A percentile compares a stretch with the other conserved stretches of the same genome.
These are phyloP conservation scores for Podospora pseudoanserina DNA, from an alignment of 495 filamentous ascomycete genomes.

Conservation along the genomic window DNA sequence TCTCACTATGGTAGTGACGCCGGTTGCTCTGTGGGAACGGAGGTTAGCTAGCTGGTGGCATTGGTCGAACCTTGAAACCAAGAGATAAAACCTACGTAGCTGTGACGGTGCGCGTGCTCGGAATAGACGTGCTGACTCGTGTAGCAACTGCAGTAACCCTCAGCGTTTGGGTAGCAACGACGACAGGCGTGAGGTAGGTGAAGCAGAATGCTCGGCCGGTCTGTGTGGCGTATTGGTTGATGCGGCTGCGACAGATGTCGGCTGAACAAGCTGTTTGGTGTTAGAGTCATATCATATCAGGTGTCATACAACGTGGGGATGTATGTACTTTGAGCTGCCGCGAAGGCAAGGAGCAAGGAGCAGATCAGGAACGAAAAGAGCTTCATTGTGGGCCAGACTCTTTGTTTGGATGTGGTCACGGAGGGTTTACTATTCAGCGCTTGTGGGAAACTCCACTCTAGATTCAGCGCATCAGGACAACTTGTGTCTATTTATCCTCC, in stretches of 20 bases:
- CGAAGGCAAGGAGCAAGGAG: not conserved
- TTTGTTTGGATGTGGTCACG: not conserved
- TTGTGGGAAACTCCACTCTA: not conserved
- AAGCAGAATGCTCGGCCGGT: constrained; percentile 4
- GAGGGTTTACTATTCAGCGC: not conserved
- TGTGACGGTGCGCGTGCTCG: not conserved
- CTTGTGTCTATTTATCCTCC: not conserved
- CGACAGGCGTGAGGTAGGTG: not conserved
- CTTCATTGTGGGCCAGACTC: not conserved
- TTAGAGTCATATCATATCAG: not conserved
- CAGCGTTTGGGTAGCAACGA: not conserved
- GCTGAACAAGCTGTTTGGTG: not conserved
- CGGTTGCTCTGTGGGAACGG: not conserved
- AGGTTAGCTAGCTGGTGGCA: not conserved
- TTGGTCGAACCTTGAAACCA: too few species aligned
- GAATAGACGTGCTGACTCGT: not conserved
- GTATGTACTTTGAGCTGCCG: not conserved
- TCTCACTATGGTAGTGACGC: not conserved
- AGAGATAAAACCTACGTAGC: not conserved
- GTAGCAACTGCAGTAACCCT: not conserved
- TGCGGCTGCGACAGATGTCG: not conserved
- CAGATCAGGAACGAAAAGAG: not conserved
- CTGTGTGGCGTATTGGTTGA: not conserved
- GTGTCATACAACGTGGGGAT: not conserved
- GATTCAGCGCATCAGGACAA: not conserved